Conservation (phyloP, 306 rosid genomes). For the Vicia sativa region DNA sequence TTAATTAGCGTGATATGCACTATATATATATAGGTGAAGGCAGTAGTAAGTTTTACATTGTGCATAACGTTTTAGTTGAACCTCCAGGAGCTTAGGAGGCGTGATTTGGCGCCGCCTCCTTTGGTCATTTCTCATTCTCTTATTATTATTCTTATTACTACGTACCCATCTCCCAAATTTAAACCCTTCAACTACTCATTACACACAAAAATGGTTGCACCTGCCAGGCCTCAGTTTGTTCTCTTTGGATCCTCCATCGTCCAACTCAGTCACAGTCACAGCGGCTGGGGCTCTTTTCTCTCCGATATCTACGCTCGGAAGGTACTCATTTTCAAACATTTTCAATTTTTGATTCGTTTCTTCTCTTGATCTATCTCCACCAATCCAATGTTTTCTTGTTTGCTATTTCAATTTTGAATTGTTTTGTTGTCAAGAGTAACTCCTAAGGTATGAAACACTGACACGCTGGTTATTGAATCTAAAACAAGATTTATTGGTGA, state of each 20-base stretch:
- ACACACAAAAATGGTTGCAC: slow-evolving; percentile 64
- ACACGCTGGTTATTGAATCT: too few relatives aligned
- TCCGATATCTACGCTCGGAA: slow-evolving; percentile 85
- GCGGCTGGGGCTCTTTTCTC: slow-evolving; percentile 91
- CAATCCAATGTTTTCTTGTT: too few relatives aligned
- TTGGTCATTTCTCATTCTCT: background rate
- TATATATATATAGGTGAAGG: too few relatives aligned
- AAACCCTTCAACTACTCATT: background rate
- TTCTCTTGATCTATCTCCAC: background rate
- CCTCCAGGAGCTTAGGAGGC: slow-evolving; percentile 20
- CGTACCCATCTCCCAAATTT: background rate
- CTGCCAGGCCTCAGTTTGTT: slow-evolving; percentile 76
- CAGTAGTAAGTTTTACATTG: background rate
- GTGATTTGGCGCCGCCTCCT: background rate
- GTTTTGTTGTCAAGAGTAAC: too few relatives aligned
- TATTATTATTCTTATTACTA: background rate
- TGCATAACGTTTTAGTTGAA: background rate
- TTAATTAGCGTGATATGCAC: too few relatives aligned
- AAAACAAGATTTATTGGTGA: too few relatives aligned
- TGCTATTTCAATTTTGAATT: too few relatives aligned
- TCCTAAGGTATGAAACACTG: too few relatives aligned
- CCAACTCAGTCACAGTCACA: slow-evolving; percentile 73
- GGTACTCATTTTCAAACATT: too few relatives aligned
- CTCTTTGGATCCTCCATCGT: slow-evolving; percentile 96
- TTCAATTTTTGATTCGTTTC: too few relatives aligned